Conservation (phyloP, 1,139 yeast species). For the Suhomyces choctaworum region DNA sequence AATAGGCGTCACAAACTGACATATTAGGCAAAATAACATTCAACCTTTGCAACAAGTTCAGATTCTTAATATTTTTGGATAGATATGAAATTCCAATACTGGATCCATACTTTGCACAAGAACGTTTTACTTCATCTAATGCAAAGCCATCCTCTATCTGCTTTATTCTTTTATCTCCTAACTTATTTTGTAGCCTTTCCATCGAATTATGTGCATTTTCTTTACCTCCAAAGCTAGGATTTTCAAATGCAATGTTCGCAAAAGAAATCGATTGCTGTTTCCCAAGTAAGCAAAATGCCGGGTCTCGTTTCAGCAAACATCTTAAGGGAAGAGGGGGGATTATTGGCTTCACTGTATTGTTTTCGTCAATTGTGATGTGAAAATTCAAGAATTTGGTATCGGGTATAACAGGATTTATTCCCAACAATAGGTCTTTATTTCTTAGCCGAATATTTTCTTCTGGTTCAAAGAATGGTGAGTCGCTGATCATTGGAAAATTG, state of each 20-base stretch:
- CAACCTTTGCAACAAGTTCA: constrained; percentile 9
- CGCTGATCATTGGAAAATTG: no score
- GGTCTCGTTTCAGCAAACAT: constrained; percentile 21
- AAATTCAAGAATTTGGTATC: constrained; percentile 8
- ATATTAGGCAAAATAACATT: constrained; percentile 9
- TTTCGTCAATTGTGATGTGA: constrained; percentile 2
- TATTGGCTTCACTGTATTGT: constrained; percentile 6
- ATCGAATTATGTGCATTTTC: constrained; percentile 5
- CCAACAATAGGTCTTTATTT: constrained; percentile 5
- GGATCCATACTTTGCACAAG: constrained; percentile 15
- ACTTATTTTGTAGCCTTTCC: constrained; percentile 11
- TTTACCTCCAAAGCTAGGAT: constrained; percentile 7
- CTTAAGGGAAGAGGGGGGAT: constrained; percentile 17
- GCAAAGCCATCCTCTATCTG: constrained; percentile 16
- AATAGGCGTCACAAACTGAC: constrained; percentile 8
- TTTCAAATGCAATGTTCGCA: constrained; percentile 12
- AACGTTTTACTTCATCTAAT: constrained; percentile 15
- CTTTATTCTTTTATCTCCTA: constrained; percentile 16
- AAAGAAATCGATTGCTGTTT: constrained; percentile 9
- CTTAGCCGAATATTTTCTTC: constrained; percentile 2
- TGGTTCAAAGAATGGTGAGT: constrained; percentile 4
- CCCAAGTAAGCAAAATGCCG: constrained; percentile 20
- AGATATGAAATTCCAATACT: constrained; percentile 11
- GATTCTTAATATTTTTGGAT: not conserved
- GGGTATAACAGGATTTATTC: constrained; percentile 6